These are phyloP conservation scores for Golovinomyces cichoracearum DNA, from an alignment of 2,329 filamentous ascomycete species.

Conservation along the genomic window DNA sequence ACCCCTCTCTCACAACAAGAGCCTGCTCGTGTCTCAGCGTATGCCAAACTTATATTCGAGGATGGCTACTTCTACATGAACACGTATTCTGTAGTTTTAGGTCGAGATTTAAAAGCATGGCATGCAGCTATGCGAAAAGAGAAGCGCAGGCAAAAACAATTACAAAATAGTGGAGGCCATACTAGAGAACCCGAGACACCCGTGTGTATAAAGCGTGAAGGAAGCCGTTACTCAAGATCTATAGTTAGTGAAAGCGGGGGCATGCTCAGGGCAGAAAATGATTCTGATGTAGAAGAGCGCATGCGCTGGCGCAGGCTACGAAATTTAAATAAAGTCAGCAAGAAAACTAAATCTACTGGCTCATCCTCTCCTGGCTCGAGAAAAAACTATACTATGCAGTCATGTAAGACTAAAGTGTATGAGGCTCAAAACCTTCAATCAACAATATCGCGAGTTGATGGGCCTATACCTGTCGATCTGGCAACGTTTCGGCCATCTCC, in stretches of 20 bases:
- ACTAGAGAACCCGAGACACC: conserved; percentile 20
- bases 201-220: conserved; percentile 21
- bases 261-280: conserved; percentile 37
- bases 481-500: conserved; percentile 31
- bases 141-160: conserved; percentile 21
- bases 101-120: conserved; percentile 37
- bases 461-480: conserved; percentile 10
- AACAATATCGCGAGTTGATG: conserved; percentile 4
- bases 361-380: conserved; percentile 17
- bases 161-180: conserved; percentile 21
- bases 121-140: conserved; percentile 24
- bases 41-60: conserved; percentile 37
- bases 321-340: conserved; percentile 8
- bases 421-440: conserved; percentile 1
- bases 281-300: conserved; percentile 29
- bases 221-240: conserved; percentile 24
- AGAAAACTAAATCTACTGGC: conserved; percentile 21
- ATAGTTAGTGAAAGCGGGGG: conserved; percentile 45
- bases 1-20: conserved; percentile 5
- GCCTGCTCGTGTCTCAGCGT: conserved; percentile 18
- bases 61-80: conserved; percentile 61
- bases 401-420: conserved; percentile 1
- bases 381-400: conserved; percentile 12
- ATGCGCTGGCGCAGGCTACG: conserved; percentile 19
- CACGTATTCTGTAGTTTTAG: conserved; percentile 44